Percentiles rank a stretch among this genome's conserved stretches.
These are phyloP conservation scores for Leucosporidium creatinivorum DNA, from an alignment of 768 basidiomycete species.

Conservation along the genomic window DNA sequence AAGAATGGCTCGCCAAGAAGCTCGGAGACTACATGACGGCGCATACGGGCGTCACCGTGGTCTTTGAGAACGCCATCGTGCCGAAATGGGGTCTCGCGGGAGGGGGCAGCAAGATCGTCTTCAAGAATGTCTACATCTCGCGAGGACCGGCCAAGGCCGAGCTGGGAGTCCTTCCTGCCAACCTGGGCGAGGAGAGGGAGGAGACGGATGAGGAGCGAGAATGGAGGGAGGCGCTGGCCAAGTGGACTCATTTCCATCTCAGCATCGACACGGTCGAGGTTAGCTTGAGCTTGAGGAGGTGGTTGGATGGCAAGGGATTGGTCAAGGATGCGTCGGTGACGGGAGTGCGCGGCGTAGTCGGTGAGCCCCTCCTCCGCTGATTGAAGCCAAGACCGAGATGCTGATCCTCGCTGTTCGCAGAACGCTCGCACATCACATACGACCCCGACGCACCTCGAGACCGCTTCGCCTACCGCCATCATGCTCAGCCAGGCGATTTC, in stretches of 20 bases:
- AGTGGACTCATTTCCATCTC: constrained; percentile 86
- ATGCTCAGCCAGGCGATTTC: constrained; percentile 72
- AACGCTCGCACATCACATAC: constrained; percentile 66
- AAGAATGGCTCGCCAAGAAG: constrained; percentile 74
- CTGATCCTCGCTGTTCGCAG: constrained; percentile 44
- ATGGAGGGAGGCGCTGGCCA: constrained; percentile 40
- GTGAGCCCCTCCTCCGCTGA: constrained; percentile 46
- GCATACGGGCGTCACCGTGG: constrained; percentile 86
- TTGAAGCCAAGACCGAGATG: neutral
- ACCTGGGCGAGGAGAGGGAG: constrained; percentile 2
- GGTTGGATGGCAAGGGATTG: constrained; percentile 93
- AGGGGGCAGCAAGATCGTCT: constrained; percentile 66
- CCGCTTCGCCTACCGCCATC: constrained; percentile 72
- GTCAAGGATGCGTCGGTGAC: constrained; percentile 83
- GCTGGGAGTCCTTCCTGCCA: constrained; percentile 24
- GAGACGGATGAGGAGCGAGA: constrained; percentile 15
- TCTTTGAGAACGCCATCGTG: constrained; percentile 96
- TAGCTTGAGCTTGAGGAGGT: constrained; percentile 76
- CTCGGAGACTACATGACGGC: constrained; percentile 89
- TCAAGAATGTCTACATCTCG: constrained; percentile 93
- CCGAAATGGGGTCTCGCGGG: constrained; percentile 63
- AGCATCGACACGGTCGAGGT: constrained; percentile 93
- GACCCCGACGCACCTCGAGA: constrained; percentile 73
- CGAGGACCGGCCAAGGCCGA: constrained; percentile 52
- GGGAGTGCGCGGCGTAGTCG: constrained; percentile 87